Evolutionary conservation across 2,329 filamentous ascomycete genomes (phyloP), one percentile per base, ranked within the genome.

Genomic region (Aspergillus udagawae): DNA sequence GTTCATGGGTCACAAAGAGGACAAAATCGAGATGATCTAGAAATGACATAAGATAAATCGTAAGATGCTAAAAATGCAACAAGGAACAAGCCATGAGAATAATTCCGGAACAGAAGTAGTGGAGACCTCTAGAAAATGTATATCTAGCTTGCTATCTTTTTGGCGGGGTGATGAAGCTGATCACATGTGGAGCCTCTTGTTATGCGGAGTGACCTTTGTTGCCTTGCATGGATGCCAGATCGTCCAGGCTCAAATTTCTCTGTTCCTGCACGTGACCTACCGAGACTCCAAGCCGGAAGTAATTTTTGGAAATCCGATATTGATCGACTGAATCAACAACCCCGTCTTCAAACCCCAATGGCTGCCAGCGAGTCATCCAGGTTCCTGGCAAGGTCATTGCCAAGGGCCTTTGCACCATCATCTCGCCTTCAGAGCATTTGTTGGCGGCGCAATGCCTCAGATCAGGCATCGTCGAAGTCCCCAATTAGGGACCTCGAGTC

Each of bases 371-470:
- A 75, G 65, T 65, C 74, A 29, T 74, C 74, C 32, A 72, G 69
- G 62, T 71, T 71, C 60, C 68, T 77, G 58, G 64, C 71, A 62
- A 73, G 68, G 71, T 72, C 70, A 56, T 60, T 77, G 60, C 67
- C 72, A 12, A 64, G 74, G 59, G 68, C 69, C 12, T 64, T 74
- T 51, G 62, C 54, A n/a, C 67, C 70, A 12, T 68, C 67, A 55
- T 59, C 67, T 54, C 68, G 67, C 50, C 63, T 68, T 23, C 72
- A 70, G 59, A 61, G 63, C 54, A 60, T 72, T 29, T 66, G 69
- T 50, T 70, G 63, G 56, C 70, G 73, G 63, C 80, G 80, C 75
- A 74, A 80, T 77, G 77, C 73, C 70, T 80, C 79, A 53, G 71
- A 76, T 53, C 68, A 76, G 51, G 71, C 77, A 27, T 68, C 72